A percentile compares a stretch with the other conserved stretches of the same genome.
Evolutionary conservation across 2,329 filamentous ascomycete species (phyloP).

Genomic region (Fusarium sp.): DNA sequence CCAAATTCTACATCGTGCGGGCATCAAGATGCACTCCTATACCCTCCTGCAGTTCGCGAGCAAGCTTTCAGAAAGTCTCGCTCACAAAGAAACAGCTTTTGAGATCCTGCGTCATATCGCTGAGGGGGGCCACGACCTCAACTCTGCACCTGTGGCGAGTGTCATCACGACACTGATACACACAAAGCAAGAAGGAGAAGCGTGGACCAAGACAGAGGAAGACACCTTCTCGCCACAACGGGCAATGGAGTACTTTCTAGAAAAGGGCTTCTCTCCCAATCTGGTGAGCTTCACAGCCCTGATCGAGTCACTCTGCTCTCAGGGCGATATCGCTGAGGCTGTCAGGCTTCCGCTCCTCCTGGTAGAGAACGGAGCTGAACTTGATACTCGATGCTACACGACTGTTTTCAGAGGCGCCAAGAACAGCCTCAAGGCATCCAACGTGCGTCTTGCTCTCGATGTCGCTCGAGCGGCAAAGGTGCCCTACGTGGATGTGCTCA

Average conservation of each 20-base stretch:
- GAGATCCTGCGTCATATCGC: slow-evolving; percentile 55
- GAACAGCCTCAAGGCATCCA: slow-evolving; percentile 61
- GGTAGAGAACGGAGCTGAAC: slow-evolving; percentile 61
- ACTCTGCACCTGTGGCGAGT: slow-evolving; percentile 60
- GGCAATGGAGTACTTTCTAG: slow-evolving; percentile 59
- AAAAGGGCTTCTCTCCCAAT: slow-evolving; percentile 73
- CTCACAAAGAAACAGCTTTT: slow-evolving; percentile 57
- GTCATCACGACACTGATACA: slow-evolving; percentile 71
- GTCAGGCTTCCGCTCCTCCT: slow-evolving; percentile 50
- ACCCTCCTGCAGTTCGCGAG: slow-evolving; percentile 63
- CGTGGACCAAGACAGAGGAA: slow-evolving; percentile 30
- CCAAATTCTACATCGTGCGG: slow-evolving; percentile 45
- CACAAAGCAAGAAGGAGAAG: slow-evolving; percentile 39
- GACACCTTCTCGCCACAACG: slow-evolving; percentile 47
- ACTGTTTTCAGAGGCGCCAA: slow-evolving; percentile 80
- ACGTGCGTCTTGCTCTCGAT: slow-evolving; percentile 57
- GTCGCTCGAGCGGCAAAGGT: slow-evolving; percentile 62
- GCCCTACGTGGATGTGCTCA: slow-evolving; percentile 50
- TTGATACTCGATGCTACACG: slow-evolving; percentile 75
- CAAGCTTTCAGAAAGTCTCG: slow-evolving; percentile 54
- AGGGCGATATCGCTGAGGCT: slow-evolving; percentile 51
- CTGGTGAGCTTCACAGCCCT: slow-evolving; percentile 73
- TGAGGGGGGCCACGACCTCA: slow-evolving; percentile 57
- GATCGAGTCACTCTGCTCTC: slow-evolving; percentile 77
- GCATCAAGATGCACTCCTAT: slow-evolving; percentile 52